Percentiles rank a stretch among this genome's conserved stretches.
phyloP scores from a whole-genome alignment of 139 green algal species.

The Chlorella vulgaris region DNA sequence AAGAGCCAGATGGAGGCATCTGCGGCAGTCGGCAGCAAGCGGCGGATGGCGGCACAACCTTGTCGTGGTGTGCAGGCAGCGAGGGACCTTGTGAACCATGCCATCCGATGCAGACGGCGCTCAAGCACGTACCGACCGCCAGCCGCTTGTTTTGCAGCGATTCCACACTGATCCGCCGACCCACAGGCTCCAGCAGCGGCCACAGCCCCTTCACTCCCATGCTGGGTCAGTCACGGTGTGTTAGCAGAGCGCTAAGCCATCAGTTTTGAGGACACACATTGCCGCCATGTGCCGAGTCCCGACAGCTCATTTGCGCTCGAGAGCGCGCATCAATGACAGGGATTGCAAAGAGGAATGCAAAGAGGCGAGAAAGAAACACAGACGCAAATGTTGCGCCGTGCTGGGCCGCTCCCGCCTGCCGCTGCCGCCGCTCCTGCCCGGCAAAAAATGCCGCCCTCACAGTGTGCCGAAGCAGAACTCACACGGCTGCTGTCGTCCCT shows the following conservation, averaged over 20 bases:
- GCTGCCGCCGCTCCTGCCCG: no score
- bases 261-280: no score
- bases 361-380: no score
- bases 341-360: no score
- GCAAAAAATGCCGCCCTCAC: no score
- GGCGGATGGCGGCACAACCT: no score
- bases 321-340: no score
- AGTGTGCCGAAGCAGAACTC: background rate
- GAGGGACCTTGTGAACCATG: background rate
- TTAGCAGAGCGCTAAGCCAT: background rate
- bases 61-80: background rate
- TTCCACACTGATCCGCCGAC: conserved; percentile 84
- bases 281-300: no score
- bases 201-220: conserved; percentile 88
- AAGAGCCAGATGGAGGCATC: conserved; percentile 97
- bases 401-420: no score
- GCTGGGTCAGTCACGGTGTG: background rate
- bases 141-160: conserved; percentile 83
- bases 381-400: no score
- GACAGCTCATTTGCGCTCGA: no score
- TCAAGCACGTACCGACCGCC: conserved; percentile 71
- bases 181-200: conserved; percentile 88
- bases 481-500: background rate
- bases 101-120: background rate
- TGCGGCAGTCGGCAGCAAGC: conserved; percentile 38